Evolutionary conservation across 2,329 filamentous ascomycete species (phyloP).

Genomic region (Talaromyces sp.): DNA sequence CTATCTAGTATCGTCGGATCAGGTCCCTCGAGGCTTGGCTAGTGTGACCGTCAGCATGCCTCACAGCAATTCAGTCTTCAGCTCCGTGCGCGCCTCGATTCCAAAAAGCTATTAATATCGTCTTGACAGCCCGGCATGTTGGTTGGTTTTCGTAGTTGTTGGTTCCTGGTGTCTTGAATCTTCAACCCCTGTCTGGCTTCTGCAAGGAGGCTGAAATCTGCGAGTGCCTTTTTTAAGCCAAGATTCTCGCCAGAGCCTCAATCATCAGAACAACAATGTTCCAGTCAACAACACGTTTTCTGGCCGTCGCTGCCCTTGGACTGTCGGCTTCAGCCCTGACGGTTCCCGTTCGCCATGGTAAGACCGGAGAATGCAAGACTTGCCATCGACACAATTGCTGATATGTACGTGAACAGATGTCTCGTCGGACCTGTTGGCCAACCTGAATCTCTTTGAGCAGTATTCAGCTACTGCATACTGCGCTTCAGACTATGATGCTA

Average conservation of each 20-base stretch:
- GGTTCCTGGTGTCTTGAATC: neutral
- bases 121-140: neutral
- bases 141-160: neutral
- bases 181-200: neutral
- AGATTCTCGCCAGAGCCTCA: neutral
- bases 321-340: slow-evolving; percentile 3
- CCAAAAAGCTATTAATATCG: neutral
- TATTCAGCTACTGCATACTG: slow-evolving; percentile 53
- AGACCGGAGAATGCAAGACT: neutral
- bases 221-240: neutral
- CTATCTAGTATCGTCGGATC: neutral
- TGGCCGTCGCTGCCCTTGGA: neutral
- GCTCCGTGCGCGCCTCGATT: neutral
- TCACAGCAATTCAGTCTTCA: neutral
- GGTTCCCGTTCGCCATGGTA: slow-evolving; percentile 4
- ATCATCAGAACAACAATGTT: neutral
- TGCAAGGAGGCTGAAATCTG: neutral
- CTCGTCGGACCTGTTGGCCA: slow-evolving; percentile 32
- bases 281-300: neutral
- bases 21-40: neutral
- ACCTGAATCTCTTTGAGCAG: slow-evolving; percentile 45
- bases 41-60: neutral
- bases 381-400: neutral
- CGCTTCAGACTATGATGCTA: slow-evolving; percentile 41
- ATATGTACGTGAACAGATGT: slow-evolving; percentile 26